Evolutionary conservation across 1,139 yeast species (phyloP).

Genomic region (Geotrichum australiense): DNA sequence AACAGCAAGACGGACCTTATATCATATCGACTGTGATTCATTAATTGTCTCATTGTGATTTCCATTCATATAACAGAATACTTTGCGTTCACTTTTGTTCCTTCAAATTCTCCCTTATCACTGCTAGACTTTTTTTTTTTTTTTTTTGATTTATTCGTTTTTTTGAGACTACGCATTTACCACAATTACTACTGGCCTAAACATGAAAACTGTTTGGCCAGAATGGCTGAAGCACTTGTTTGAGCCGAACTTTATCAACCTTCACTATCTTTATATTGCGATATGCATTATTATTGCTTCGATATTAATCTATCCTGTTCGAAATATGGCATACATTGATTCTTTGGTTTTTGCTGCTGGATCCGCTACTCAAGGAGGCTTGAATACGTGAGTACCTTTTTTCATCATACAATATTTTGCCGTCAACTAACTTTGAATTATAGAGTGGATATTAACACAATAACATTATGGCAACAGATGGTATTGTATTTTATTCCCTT

Average conservation of each 20-base stretch:
- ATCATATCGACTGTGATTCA: too few relatives aligned
- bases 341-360: conserved; percentile 70
- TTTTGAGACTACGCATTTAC: too few relatives aligned
- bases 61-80: too few relatives aligned
- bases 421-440: conserved; percentile 1
- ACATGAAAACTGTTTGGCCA: too few relatives aligned
- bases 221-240: too few relatives aligned
- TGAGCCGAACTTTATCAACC: conserved; percentile 7
- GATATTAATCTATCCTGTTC: conserved; percentile 66
- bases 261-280: conserved; percentile 14
- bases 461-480: conserved; percentile 72
- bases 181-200: too few relatives aligned
- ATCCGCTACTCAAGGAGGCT: conserved; percentile 84
- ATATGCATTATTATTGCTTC: conserved; percentile 48
- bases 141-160: too few relatives aligned
- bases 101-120: too few relatives aligned
- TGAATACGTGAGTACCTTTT: conserved; percentile 38
- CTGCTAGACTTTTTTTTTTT: too few relatives aligned
- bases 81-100: too few relatives aligned
- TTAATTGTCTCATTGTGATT: too few relatives aligned
- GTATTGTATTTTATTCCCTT: conserved; percentile 38
- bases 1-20: too few relatives aligned
- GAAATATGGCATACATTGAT: conserved; percentile 64
- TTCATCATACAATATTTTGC: not conserved
- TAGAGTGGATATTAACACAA: conserved; percentile 48